Percentiles rank a stretch among this genome's conserved stretches.
These are phyloP conservation scores for Lepidium didymum DNA, from an alignment of 345 rosid genomes.

Conservation along the genomic window DNA sequence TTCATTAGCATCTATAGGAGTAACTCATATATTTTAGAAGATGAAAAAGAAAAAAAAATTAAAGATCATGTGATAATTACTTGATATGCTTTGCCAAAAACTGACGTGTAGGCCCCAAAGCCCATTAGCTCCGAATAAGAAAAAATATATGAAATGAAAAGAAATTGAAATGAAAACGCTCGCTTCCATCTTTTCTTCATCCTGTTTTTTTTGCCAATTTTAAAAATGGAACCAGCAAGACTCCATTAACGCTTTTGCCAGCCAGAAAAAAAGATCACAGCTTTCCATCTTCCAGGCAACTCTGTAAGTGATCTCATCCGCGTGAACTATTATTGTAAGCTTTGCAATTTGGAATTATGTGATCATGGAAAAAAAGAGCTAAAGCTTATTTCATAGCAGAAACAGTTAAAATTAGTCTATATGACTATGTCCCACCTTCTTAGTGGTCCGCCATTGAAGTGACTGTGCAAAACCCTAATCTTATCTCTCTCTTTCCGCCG, in stretches of 20 bases:
- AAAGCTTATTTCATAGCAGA: slow-evolving; percentile 17
- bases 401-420: slow-evolving; percentile 22
- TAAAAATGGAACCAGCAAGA: slow-evolving; percentile 9
- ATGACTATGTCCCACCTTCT: slow-evolving; percentile 26
- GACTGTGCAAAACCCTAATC: slow-evolving; percentile 27
- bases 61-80: slow-evolving; percentile 21
- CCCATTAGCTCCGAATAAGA: slow-evolving; percentile 25
- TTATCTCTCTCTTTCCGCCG: slow-evolving; percentile 25
- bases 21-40: not conserved
- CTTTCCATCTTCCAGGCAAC: slow-evolving; percentile 13
- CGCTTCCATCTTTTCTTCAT: not conserved
- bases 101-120: slow-evolving; percentile 26
- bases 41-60: not conserved
- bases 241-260: slow-evolving; percentile 28
- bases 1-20: not conserved
- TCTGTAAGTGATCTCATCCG: slow-evolving; percentile 15
- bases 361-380: not conserved
- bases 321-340: slow-evolving; percentile 10
- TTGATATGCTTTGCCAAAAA: slow-evolving; percentile 18
- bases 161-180: slow-evolving; percentile 13
- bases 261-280: slow-evolving; percentile 15
- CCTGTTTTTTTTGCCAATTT: not conserved
- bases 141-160: not conserved
- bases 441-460: slow-evolving; percentile 34
- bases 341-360: not conserved